Base-by-base conservation (phyloP, 2,329 filamentous ascomycete genomes). In the Trichophyton schoenleinii region DNA sequence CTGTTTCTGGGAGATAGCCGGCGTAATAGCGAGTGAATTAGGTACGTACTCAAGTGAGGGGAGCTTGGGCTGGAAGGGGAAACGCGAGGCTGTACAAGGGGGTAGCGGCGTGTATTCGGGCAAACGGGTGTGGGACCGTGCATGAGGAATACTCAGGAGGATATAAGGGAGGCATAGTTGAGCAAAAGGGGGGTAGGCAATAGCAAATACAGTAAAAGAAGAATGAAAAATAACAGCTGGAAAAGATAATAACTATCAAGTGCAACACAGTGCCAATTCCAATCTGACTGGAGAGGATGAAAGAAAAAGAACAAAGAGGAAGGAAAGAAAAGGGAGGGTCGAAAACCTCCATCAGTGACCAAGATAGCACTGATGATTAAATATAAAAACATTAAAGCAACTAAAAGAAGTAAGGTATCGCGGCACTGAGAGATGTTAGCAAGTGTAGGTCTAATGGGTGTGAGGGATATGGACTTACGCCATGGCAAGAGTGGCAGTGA, bases 401-500 rank as follows among this genome's bases (percentile, higher is more conserved):
- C 62, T 72, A 76, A 66, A 78, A 76, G 68, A 78, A 77, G 67
- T 78, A 79, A 25, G 77, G 77, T 67, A 79, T 77, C 13, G 75
- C 73, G 46, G 76, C 75, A 57, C 77, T 79, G 58, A 49, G 15
- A 13, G 41, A n/a, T 38, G 60, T 62, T 44, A 63, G 59, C 7
- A 52, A 49, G 34, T 61, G 48, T 42, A 25, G 28, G 8, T 18
- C 3, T 13, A 11, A 13, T 49, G 38, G 18, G 9, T 3, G 3
- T 3, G 36, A 42, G 3, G 3, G 22, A 6, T n/a, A 38, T 38
- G 18, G 28, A 87, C 91, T 78, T 83, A 97, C 94, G 91, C 91
- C 73, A 96, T 82, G 62, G 89, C 89, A 72, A 96, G 81, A 55
- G 89, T 94, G 62, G 90, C 90, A 64, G 87, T 89, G 60, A 97